Percentiles rank a stretch among this genome's conserved stretches.
phyloP scores from a whole-genome alignment of 2,329 filamentous ascomycete genomes.

The Neospermospora avenae region DNA sequence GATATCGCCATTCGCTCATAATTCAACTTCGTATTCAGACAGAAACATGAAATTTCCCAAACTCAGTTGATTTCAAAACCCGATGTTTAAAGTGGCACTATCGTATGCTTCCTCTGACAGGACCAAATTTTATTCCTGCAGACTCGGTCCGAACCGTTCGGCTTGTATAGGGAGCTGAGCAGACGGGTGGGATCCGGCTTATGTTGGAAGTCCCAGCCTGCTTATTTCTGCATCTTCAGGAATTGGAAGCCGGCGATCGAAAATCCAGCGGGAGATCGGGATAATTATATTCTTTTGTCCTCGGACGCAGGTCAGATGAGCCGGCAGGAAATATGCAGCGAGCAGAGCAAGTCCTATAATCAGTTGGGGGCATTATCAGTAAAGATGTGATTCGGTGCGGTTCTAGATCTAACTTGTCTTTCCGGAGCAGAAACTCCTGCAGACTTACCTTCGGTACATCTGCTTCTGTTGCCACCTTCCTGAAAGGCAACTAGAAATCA shows the following conservation, averaged over 20 bases:
- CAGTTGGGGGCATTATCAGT: neutral
- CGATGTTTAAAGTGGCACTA: neutral
- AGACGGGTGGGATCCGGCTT: neutral
- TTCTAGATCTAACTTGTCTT: neutral
- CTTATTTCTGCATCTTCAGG: neutral
- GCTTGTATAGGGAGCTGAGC: neutral
- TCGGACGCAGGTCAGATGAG: neutral
- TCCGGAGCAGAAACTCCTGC: neutral
- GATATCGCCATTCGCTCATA: neutral
- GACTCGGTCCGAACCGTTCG: constrained; percentile 4
- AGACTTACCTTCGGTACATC: neutral
- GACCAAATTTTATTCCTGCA: neutral
- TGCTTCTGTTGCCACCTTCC: too few relatives aligned
- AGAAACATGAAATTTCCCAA: neutral
- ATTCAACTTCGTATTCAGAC: neutral
- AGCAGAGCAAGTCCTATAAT: neutral
- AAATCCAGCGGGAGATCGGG: neutral
- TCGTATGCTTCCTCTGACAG: neutral
- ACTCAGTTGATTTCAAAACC: neutral
- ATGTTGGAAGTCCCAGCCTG: neutral
- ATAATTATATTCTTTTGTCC: neutral
- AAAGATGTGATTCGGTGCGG: neutral
- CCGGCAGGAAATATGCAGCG: neutral
- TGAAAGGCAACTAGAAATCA: too few relatives aligned
- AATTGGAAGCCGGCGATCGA: neutral